Evolutionary conservation across 371 early-diverging fungal genomes (phyloP).

Genomic region (Cladochytrium tenue): DNA sequence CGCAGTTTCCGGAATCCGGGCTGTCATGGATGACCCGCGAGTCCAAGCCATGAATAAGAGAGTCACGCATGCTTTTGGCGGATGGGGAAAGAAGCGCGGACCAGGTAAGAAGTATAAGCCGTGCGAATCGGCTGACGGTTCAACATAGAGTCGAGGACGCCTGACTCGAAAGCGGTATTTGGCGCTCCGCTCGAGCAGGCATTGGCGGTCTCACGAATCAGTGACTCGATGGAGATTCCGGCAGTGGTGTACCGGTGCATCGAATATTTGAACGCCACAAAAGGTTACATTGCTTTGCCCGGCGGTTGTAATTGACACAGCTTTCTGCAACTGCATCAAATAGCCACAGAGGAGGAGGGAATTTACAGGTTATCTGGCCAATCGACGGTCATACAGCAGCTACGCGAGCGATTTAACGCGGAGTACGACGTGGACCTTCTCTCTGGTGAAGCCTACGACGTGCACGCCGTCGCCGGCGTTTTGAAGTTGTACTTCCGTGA

Average conservation of each 20-base stretch:
- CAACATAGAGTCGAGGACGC: background rate
- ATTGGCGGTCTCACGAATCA: conserved; percentile 37
- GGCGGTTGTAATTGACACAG: background rate
- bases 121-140: background rate
- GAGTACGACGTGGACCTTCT: conserved; percentile 64
- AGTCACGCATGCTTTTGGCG: background rate
- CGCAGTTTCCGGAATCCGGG: background rate
- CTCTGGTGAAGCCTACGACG: conserved; percentile 69
- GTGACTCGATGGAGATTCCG: conserved; percentile 79
- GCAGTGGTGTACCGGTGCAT: conserved; percentile 91
- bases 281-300: conserved; percentile 42
- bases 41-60: background rate
- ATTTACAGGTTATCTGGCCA: conserved; percentile 91
- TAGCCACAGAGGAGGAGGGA: conserved; percentile 80
- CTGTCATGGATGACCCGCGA: background rate
- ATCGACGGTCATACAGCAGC: conserved; percentile 61
- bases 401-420: conserved; percentile 79
- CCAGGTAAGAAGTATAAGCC: background rate
- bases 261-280: conserved; percentile 86
- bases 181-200: conserved; percentile 42
- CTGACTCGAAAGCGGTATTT: conserved; percentile 36
- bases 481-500: conserved; percentile 91
- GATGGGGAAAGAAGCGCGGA: background rate
- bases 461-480: conserved; percentile 89
- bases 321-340: background rate